Evolutionary conservation across 2,329 filamentous ascomycete genomes (phyloP), one percentile per base, ranked within the genome.

Genomic region (Diaporthe citrichinensis): DNA sequence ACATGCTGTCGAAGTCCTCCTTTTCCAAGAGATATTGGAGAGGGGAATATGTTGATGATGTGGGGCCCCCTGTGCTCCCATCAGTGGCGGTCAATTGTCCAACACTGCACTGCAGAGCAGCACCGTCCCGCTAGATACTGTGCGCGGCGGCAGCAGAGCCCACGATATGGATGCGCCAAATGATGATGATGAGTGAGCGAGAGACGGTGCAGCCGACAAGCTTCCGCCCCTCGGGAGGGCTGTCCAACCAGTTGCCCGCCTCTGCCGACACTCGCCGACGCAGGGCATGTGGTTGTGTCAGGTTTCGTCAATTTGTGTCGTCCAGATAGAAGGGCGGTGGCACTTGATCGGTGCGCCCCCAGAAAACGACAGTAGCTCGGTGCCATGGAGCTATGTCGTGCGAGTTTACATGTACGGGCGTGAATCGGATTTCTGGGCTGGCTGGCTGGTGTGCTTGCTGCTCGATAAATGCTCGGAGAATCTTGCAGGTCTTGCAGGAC

Each of bases 21-120:
- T 36, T 68, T 39, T 53, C 17, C 34, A 25, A 34, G 25, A 67
- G 28, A 36, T 67, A 9, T 36, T 17, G 6, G 34, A 4, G 34
- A n/a, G 28, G 41, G 61, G 41, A 6, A 25, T 25, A 28, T 53
- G 62, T 49, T 31, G 49, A 68, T 6, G n/a, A 9, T 39, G 65
- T 68, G 65, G 62, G 46, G 31, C 62, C 36, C n/a, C 46, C 31
- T 25, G 65, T n/a, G 20, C 46, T 28, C 44, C 65, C 65, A 28
- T 36, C 62, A 68, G 34, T 68, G 65, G 65, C 65, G 65, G 65
- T 68, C 65, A 68, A 68, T 65, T 65, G 39, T 17, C 57, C 31
- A 36, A 57, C 55, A 23, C 55, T 10, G 57, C 34, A 41, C 10
- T 23, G 34, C 36, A 41, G 2, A 10, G 39, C 57, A 20, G n/a